phyloP scores from a whole-genome alignment of 768 basidiomycete species.

The Tulasnella sp. region DNA sequence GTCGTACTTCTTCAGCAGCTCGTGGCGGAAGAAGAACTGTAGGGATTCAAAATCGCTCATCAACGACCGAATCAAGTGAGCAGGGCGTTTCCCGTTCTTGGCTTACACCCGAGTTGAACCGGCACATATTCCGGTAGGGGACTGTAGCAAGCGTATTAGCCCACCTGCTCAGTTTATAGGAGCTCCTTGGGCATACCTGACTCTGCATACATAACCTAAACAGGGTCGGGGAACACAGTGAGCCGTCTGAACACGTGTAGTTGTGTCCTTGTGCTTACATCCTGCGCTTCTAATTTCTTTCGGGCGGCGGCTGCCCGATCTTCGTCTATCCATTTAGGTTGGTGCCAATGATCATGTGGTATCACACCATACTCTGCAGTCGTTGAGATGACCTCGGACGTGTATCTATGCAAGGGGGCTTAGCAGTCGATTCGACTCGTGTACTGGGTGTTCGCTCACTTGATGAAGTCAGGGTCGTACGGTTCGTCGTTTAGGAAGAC shows the following conservation, averaged over 20 bases:
- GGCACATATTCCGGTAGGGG: conserved; percentile 90
- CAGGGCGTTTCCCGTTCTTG: background rate
- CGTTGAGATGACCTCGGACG: conserved; percentile 59
- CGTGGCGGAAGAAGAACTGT: conserved; percentile 83
- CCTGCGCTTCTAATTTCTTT: conserved; percentile 61
- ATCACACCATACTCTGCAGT: conserved; percentile 66
- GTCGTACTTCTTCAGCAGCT: conserved; percentile 70
- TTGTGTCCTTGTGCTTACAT: conserved; percentile 43
- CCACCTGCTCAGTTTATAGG: no score
- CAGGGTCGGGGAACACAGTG: background rate
- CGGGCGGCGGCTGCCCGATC: conserved; percentile 60
- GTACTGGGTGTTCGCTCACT: conserved; percentile 45
- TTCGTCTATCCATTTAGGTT: conserved; percentile 84
- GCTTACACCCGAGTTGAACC: conserved; percentile 84
- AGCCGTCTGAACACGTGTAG: background rate
- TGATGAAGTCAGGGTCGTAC: conserved; percentile 73
- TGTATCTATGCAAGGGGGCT: conserved; percentile 41
- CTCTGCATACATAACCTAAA: conserved; percentile 37
- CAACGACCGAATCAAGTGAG: background rate
- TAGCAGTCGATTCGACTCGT: no score
- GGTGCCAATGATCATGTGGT: conserved; percentile 66
- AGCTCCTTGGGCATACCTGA: conserved; percentile 21
- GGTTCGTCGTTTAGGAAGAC: conserved; percentile 81
- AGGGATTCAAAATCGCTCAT: background rate
- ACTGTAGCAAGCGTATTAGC: conserved; percentile 41